phyloP scores from a whole-genome alignment of 176 grass and related monocot species.

The Pharus latifolius region DNA sequence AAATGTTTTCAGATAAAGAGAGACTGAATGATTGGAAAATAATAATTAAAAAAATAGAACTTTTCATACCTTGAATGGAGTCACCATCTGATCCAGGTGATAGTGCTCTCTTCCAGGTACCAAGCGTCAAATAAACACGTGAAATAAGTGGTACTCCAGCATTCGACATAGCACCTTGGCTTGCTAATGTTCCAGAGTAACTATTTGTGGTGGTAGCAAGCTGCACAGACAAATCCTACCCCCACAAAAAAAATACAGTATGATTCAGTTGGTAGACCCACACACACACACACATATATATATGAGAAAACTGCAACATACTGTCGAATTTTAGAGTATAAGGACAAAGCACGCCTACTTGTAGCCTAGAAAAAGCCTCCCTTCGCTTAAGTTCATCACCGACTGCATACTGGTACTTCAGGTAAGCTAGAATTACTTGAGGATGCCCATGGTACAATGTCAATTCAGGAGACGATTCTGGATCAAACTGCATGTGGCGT shows the following conservation, averaged over 20 bases:
- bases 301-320: not conserved
- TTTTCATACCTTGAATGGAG: slow-evolving; percentile 67
- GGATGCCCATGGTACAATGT: slow-evolving; percentile 64
- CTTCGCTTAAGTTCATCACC: slow-evolving; percentile 79
- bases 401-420: slow-evolving; percentile 87
- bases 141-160: slow-evolving; percentile 77
- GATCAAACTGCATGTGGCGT: slow-evolving; percentile 61
- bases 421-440: slow-evolving; percentile 86
- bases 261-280: not conserved
- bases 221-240: slow-evolving; percentile 69
- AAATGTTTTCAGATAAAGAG: slow-evolving; percentile 10
- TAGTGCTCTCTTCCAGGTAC: slow-evolving; percentile 78
- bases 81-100: slow-evolving; percentile 87
- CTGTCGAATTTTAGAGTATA: not conserved
- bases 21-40: no score
- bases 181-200: slow-evolving; percentile 33
- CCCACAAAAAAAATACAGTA: slow-evolving; percentile 20
- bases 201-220: slow-evolving; percentile 47
- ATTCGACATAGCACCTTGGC: slow-evolving; percentile 23
- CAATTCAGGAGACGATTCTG: slow-evolving; percentile 68
- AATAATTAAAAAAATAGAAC: not conserved
- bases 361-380: slow-evolving; percentile 76
- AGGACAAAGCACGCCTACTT: slow-evolving; percentile 38
- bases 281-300: not conserved
- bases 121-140: slow-evolving; percentile 91